Evolutionary conservation across 2,329 filamentous ascomycete species (phyloP), one percentile per base, ranked within the genome.

Genomic region (Colletotrichum gloeosporioides): DNA sequence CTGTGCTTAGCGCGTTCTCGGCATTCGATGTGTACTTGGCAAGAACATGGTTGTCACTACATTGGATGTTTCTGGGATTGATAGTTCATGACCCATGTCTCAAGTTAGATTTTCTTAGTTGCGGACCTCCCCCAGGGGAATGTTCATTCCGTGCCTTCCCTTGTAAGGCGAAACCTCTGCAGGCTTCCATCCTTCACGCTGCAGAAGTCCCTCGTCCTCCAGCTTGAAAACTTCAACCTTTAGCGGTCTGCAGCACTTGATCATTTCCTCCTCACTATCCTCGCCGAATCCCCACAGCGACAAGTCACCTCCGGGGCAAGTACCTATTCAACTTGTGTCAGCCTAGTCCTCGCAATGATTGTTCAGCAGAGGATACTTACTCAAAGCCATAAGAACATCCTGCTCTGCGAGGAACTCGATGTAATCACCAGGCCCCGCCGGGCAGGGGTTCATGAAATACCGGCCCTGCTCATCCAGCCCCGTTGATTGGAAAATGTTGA

Each of bases 401-500:
- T 94, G 91, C 86, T 97, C 95, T 0, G 95, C 94, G 76, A 97
- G 91, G 81, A 97, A 96, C 83, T 95, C 94, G 73, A 96, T 91
- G 72, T 89, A 92, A 74, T 93, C 91, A 0, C 88, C 90, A 8
- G 83, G 79, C 70, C 85, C 82, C 0, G 91, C 91, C 0, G 91
- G 91, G 73, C 88, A 90, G 0, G 91, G 89, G 73, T 89, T 92
- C 90, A 98, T 98, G 77, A 95, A 96, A 79, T 96, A 96, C 69
- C 92, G 90, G 0, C 94, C 95, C 76, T 93, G 81, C 69, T 90
- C 87, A 80, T 97, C 93, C 63, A 97, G 82, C 0, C 95, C 95
- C 0, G 95, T 97, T 8, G 96, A 94, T 83, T 98, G 95, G 82
- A 98, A 97, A 4, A 98, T 88, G 81, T 98, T 98, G 70, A 98